phyloP scores from a whole-genome alignment of 768 basidiomycete species.

The Naematelia encephala region DNA sequence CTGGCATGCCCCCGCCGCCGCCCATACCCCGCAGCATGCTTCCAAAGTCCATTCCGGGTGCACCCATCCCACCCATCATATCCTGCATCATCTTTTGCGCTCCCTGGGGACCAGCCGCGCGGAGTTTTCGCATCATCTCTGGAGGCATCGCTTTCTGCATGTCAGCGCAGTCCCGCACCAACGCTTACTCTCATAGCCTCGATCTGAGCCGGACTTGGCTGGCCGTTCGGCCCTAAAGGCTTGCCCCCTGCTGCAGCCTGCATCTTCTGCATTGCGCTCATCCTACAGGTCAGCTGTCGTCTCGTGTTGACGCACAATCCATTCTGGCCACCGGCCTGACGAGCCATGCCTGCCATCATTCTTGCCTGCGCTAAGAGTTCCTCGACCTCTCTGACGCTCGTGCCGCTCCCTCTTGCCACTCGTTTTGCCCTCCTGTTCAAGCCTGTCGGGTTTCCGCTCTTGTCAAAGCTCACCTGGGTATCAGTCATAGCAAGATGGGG shows the following conservation, averaged over 20 bases:
- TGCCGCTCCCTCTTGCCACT: slow-evolving; percentile 90
- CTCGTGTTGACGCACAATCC: slow-evolving; percentile 64
- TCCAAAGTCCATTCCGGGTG: slow-evolving; percentile 44
- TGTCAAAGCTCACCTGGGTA: slow-evolving; percentile 27
- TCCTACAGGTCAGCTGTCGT: slow-evolving; percentile 54
- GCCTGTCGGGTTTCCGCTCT: slow-evolving; percentile 53
- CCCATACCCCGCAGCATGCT: slow-evolving; percentile 88
- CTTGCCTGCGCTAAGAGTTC: slow-evolving; percentile 93
- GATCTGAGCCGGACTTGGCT: slow-evolving; percentile 89
- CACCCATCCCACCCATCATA: slow-evolving; percentile 49
- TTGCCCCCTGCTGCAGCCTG: slow-evolving; percentile 79
- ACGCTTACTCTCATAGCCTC: slow-evolving; percentile 81
- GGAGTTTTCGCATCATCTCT: slow-evolving; percentile 89
- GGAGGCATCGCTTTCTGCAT: slow-evolving; percentile 84
- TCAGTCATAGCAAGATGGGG: not conserved
- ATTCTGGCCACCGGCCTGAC: slow-evolving; percentile 94
- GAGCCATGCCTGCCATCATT: slow-evolving; percentile 99
- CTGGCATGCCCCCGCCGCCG: slow-evolving; percentile 80
- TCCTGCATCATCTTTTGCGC: slow-evolving; percentile 73
- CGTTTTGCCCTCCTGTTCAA: slow-evolving; percentile 85
- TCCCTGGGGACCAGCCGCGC: slow-evolving; percentile 62
- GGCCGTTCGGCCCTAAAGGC: slow-evolving; percentile 78
- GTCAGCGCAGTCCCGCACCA: not conserved
- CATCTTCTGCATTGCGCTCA: slow-evolving; percentile 89
- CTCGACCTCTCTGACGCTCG: slow-evolving; percentile 95